Conservation (phyloP, 2,329 filamentous ascomycete genomes). For the Corniculantispora saksenae region DNA sequence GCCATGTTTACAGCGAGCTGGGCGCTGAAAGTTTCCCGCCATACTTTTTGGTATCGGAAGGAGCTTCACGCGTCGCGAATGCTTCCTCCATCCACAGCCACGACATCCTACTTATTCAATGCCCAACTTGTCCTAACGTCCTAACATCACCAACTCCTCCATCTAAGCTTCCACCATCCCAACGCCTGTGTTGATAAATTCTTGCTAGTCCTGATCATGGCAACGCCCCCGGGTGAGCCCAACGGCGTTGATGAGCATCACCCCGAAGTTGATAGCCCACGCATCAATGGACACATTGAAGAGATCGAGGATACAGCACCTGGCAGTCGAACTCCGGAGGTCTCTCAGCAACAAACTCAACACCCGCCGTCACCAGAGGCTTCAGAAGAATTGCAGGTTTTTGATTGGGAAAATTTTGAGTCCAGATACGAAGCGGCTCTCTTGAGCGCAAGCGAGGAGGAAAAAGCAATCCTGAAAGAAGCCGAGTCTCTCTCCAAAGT, state of each 20-base stretch:
- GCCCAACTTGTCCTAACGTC: not conserved
- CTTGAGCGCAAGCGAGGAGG: slow-evolving; percentile 60
- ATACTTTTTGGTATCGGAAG: no score
- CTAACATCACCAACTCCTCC: not conserved
- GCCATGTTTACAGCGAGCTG: no score
- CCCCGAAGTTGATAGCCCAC: not conserved
- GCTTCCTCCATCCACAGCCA: not conserved
- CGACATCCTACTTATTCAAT: not conserved
- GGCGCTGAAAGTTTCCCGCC: no score
- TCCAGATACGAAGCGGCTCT: slow-evolving; percentile 67
- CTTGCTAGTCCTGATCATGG: not conserved
- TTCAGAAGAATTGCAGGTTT: slow-evolving; percentile 35
- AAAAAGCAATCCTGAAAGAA: slow-evolving; percentile 66
- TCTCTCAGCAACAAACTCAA: not conserved
- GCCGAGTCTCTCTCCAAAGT: slow-evolving; percentile 69
- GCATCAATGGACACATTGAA: slow-evolving; percentile 8
- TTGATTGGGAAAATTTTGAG: slow-evolving; percentile 80
- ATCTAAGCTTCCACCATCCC: no score
- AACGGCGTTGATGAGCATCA: slow-evolving; percentile 8
- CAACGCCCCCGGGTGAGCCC: slow-evolving; percentile 3
- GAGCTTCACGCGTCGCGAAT: not conserved
- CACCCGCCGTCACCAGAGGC: slow-evolving; percentile 8
- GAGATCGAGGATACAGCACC: not conserved
- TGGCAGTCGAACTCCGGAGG: slow-evolving; percentile 2
- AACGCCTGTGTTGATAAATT: not conserved